phyloP scores from a whole-genome alignment of 1,139 yeast species.

The Hyphopichia wangnamkhiaoensis region DNA sequence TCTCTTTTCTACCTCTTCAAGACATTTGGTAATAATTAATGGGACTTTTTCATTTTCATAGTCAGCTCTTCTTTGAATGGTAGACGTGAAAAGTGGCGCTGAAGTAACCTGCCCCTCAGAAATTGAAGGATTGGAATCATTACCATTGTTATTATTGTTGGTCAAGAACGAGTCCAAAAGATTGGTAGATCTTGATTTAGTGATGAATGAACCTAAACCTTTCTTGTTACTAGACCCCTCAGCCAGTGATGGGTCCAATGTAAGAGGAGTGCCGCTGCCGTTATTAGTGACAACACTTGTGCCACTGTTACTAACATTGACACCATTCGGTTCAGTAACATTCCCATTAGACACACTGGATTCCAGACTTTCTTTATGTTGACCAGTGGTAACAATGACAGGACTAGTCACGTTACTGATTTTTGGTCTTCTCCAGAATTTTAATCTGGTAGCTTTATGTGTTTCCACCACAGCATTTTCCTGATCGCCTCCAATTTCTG shows the following conservation, averaged over 20 bases:
- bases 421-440: slow-evolving; percentile 58
- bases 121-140: slow-evolving; percentile 8
- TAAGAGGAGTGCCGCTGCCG: slow-evolving; percentile 5
- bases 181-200: slow-evolving; percentile 52
- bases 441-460: slow-evolving; percentile 47
- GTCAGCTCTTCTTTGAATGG: slow-evolving; percentile 59
- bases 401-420: slow-evolving; percentile 16
- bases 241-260: slow-evolving; percentile 1
- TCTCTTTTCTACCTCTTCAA: slow-evolving; percentile 74
- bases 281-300: slow-evolving; percentile 3
- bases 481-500: slow-evolving; percentile 11
- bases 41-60: slow-evolving; percentile 70
- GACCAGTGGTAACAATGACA: slow-evolving; percentile 2
- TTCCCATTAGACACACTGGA: not conserved
- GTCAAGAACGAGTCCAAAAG: slow-evolving; percentile 42
- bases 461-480: slow-evolving; percentile 27
- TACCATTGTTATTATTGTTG: slow-evolving; percentile 14
- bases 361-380: not conserved
- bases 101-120: slow-evolving; percentile 12
- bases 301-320: slow-evolving; percentile 4
- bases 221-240: slow-evolving; percentile 7
- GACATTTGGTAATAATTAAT: slow-evolving; percentile 66
- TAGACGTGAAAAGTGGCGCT: slow-evolving; percentile 42
- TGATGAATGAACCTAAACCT: slow-evolving; percentile 13
- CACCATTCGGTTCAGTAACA: slow-evolving; percentile 5